Evolutionary conservation across 306 rosid species (phyloP).

Genomic region (Arachis hypogaea): DNA sequence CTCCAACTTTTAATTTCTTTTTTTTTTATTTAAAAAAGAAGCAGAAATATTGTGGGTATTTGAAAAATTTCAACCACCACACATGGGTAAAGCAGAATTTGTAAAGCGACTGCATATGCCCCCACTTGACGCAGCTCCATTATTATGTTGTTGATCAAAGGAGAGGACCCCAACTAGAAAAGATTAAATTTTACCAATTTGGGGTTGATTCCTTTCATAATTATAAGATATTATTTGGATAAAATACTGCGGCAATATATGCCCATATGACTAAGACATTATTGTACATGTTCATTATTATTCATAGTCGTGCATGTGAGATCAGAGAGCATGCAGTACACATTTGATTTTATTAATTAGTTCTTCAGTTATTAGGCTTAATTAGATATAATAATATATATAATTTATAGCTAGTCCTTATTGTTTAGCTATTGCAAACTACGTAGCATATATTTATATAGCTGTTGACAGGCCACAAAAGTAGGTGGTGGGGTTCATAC

Average conservation of each 20-base stretch:
- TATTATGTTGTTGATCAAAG: conserved; percentile 16
- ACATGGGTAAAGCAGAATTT: conserved; percentile 41
- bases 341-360: background rate
- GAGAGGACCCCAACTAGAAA: conserved; percentile 24
- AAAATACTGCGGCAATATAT: conserved; percentile 23
- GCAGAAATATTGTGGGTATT: background rate
- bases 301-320: background rate
- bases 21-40: too few species aligned
- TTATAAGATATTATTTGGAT: conserved; percentile 25
- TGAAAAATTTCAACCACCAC: conserved; percentile 41
- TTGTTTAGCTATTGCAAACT: conserved; percentile 2
- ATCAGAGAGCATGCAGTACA: too few species aligned
- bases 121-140: conserved; percentile 42
- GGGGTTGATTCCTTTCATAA: conserved; percentile 13
- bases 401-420: background rate
- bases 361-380: conserved; percentile 10
- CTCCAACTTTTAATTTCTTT: background rate
- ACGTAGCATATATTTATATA: background rate
- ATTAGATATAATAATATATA: background rate
- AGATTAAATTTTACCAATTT: conserved; percentile 29
- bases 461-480: conserved; percentile 15
- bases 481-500: background rate
- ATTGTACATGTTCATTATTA: conserved; percentile 7
- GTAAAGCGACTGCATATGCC: conserved; percentile 39
- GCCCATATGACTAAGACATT: conserved; percentile 3